Evolutionary conservation across 2,329 filamentous ascomycete species (phyloP).

Genomic region (Claviceps capensis): DNA sequence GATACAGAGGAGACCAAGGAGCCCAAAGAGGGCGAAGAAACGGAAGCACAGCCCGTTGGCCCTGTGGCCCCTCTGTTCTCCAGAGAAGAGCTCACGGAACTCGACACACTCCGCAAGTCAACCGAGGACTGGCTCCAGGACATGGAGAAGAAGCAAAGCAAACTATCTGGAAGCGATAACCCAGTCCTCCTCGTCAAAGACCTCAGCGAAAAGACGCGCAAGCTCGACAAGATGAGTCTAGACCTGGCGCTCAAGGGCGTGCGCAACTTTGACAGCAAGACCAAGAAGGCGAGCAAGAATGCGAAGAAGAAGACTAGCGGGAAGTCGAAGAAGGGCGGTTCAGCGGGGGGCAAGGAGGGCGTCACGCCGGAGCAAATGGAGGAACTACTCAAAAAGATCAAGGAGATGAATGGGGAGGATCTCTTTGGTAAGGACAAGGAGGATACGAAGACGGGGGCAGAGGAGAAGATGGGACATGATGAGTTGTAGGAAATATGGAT

Average conservation of each 20-base stretch:
- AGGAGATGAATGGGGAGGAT: slow-evolving; percentile 17
- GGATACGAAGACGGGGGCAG: slow-evolving; percentile 5
- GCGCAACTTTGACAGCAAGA: slow-evolving; percentile 29
- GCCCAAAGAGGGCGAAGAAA: slow-evolving; percentile 29
- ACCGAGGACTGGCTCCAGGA: slow-evolving; percentile 62
- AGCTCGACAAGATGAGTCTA: slow-evolving; percentile 57
- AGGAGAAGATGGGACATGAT: slow-evolving; percentile 17
- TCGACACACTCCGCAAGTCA: slow-evolving; percentile 48
- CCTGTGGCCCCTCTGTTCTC: slow-evolving; percentile 56
- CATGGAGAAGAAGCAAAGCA: slow-evolving; percentile 56
- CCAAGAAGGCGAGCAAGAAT: slow-evolving; percentile 22
- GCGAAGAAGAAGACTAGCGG: slow-evolving; percentile 23
- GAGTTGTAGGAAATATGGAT: slow-evolving; percentile 17
- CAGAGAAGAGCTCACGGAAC: slow-evolving; percentile 52
- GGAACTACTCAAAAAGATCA: slow-evolving; percentile 28
- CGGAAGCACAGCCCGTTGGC: slow-evolving; percentile 31
- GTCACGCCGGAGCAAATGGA: slow-evolving; percentile 22
- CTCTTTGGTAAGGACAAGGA: slow-evolving; percentile 14
- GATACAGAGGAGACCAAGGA: slow-evolving; percentile 8
- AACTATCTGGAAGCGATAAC: slow-evolving; percentile 56
- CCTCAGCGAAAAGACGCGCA: slow-evolving; percentile 51
- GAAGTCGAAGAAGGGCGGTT: slow-evolving; percentile 21
- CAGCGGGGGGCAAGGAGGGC: slow-evolving; percentile 26
- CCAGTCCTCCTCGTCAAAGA: slow-evolving; percentile 63
- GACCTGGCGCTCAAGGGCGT: slow-evolving; percentile 59